phyloP scores from a whole-genome alignment of 2,329 filamentous ascomycete species.

The Neonectria faginata region DNA sequence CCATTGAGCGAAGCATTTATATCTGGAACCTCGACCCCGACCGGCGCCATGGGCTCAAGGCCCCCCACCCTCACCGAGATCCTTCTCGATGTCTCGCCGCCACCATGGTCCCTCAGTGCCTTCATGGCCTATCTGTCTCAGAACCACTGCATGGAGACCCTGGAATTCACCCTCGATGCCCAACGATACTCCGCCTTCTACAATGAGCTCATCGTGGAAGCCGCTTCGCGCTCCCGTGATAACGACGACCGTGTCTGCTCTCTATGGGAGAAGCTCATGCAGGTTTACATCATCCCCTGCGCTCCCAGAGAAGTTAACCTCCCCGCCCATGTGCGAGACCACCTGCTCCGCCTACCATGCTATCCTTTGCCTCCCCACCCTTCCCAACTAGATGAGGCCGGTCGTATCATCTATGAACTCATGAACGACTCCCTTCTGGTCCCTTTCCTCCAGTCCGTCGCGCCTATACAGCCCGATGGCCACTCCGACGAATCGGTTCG shows the following conservation, averaged over 20 bases:
- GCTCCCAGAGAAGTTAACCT: slow-evolving; percentile 91
- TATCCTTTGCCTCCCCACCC: slow-evolving; percentile 78
- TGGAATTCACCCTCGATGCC: slow-evolving; percentile 96
- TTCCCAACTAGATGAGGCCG: slow-evolving; percentile 81
- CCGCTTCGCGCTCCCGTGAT: slow-evolving; percentile 52
- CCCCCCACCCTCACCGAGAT: slow-evolving; percentile 86
- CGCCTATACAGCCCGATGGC: slow-evolving; percentile 52
- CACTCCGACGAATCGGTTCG: slow-evolving; percentile 53
- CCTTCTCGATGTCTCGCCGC: slow-evolving; percentile 83
- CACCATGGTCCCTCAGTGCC: slow-evolving; percentile 89
- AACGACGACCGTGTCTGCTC: slow-evolving; percentile 76
- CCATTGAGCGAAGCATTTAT: slow-evolving; percentile 62
- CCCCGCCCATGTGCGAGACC: slow-evolving; percentile 85
- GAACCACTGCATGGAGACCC: slow-evolving; percentile 95
- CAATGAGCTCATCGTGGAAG: slow-evolving; percentile 55
- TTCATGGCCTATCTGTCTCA: slow-evolving; percentile 98
- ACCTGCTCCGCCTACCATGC: slow-evolving; percentile 68
- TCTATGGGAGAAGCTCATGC: slow-evolving; percentile 88
- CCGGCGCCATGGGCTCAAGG: slow-evolving; percentile 47
- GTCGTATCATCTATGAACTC: slow-evolving; percentile 90
- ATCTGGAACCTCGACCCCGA: slow-evolving; percentile 54
- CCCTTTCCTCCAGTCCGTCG: slow-evolving; percentile 84
- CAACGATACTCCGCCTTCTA: slow-evolving; percentile 80
- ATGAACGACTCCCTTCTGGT: slow-evolving; percentile 98
- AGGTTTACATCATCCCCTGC: slow-evolving; percentile 89